A percentile compares a stretch with the other conserved stretches of the same genome.
These are phyloP conservation scores for Plasmopara muralis DNA, from an alignment of 352 stramenopile species.

Conservation along the genomic window DNA sequence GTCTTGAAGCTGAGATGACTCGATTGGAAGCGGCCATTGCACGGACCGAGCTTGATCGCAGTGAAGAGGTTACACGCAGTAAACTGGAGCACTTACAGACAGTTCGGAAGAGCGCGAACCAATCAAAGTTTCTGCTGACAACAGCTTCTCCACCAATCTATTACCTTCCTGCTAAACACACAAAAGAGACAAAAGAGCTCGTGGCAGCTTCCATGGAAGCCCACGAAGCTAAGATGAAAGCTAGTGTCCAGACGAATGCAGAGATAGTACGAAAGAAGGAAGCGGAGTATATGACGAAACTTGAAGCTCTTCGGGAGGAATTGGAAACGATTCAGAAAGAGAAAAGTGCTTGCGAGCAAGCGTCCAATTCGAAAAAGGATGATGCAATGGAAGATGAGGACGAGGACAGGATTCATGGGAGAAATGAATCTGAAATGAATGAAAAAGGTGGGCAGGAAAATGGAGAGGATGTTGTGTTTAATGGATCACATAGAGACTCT, in stretches of 20 bases:
- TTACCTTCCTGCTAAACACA: conserved; percentile 67
- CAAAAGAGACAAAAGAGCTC: conserved; percentile 70
- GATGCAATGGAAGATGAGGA: conserved; percentile 17
- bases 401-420: conserved; percentile 9
- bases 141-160: conserved; percentile 62
- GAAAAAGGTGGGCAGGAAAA: conserved; percentile 3
- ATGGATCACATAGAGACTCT: conserved; percentile 1
- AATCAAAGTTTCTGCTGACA: conserved; percentile 63
- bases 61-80: conserved; percentile 41
- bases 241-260: conserved; percentile 33
- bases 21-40: conserved; percentile 43
- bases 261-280: conserved; percentile 47
- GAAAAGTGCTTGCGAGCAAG: conserved; percentile 5
- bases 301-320: conserved; percentile 41
- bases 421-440: conserved; percentile 3
- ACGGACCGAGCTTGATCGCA: conserved; percentile 40
- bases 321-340: conserved; percentile 30
- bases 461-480: background rate
- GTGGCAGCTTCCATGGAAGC: conserved; percentile 63
- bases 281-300: conserved; percentile 35
- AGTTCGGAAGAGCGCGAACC: conserved; percentile 30
- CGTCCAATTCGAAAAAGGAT: conserved; percentile 16
- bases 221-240: conserved; percentile 53
- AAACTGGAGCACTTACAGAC: conserved; percentile 61
- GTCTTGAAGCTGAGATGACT: conserved; percentile 26